A percentile compares a stretch with the other conserved stretches of the same genome.
Conservation (phyloP, 345 rosid genomes). For the Salix purpurea region DNA sequence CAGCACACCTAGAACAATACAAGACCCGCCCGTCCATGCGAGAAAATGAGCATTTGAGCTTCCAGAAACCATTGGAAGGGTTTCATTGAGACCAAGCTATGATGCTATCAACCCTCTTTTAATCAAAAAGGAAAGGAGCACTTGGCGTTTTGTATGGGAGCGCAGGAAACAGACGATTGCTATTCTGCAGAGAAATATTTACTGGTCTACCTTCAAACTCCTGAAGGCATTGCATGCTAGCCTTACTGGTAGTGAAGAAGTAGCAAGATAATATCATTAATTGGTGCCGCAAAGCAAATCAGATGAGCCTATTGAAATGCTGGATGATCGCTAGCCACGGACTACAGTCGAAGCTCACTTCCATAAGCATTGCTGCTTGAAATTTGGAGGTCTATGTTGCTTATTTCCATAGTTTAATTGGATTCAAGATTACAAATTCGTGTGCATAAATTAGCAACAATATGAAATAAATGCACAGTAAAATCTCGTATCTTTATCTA, state of each 20-base stretch:
- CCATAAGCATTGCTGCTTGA: not conserved
- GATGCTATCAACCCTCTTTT: not conserved
- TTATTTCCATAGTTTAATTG: not conserved
- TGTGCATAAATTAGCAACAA: not conserved
- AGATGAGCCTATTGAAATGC: not conserved
- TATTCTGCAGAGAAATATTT: not conserved
- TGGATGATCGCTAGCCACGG: not conserved
- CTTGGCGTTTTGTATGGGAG: not conserved
- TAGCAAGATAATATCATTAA: not conserved
- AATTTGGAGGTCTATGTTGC: not conserved
- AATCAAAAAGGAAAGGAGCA: not conserved
- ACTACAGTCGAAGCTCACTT: not conserved
- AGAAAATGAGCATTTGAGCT: not conserved
- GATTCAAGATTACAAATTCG: slow-evolving; percentile 1
- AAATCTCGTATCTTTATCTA: not conserved
- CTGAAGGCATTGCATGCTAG: not conserved
- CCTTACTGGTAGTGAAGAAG: not conserved
- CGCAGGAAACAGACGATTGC: not conserved
- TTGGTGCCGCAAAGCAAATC: not conserved
- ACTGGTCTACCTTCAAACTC: not conserved
- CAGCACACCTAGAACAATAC: not conserved
- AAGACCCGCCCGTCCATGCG: not conserved
- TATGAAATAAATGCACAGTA: not conserved
- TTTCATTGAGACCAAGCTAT: not conserved
- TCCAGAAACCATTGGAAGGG: not conserved